A percentile compares a stretch with the other conserved stretches of the same genome.
Conservation (phyloP, 495 filamentous ascomycete species). For the Penicillium longicatenatum region DNA sequence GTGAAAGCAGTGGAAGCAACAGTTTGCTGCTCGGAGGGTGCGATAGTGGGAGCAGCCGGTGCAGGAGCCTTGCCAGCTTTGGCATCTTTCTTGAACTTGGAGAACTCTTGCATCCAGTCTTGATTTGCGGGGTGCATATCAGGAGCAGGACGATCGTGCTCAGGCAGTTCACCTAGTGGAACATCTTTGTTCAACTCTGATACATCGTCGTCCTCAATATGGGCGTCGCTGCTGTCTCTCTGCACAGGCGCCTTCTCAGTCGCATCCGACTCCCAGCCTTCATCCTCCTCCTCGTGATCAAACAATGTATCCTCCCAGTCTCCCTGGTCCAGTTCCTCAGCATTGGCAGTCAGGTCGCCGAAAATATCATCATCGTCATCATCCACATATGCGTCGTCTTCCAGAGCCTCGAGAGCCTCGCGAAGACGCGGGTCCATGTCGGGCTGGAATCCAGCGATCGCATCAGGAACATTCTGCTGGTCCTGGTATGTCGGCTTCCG, state of each 20-base stretch:
- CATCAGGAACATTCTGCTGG: constrained; percentile 91
- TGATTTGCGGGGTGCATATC: constrained; percentile 56
- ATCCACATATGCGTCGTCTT: constrained; percentile 96
- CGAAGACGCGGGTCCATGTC: constrained; percentile 96
- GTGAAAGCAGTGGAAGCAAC: constrained; percentile 80
- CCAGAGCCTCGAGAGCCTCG: constrained; percentile 90
- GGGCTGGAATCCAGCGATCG: constrained; percentile 88
- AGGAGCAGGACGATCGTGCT: constrained; percentile 42
- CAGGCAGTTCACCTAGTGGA: constrained; percentile 45
- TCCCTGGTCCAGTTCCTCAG: constrained; percentile 66
- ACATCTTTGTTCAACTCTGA: constrained; percentile 8
- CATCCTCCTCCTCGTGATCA: constrained; percentile 64
- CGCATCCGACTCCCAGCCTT: constrained; percentile 92
- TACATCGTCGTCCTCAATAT: constrained; percentile 10
- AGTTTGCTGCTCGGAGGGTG: constrained; percentile 54
- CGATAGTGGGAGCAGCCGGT: constrained; percentile 39
- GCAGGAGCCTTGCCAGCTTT: constrained; percentile 51
- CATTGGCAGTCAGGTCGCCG: constrained; percentile 71
- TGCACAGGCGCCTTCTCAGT: constrained; percentile 71
- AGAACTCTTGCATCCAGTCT: constrained; percentile 87
- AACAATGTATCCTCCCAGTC: constrained; percentile 66
- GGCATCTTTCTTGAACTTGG: constrained; percentile 78
- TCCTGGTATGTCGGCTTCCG: constrained; percentile 82
- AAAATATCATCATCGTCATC: constrained; percentile 81
- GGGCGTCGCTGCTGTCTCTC: constrained; percentile 39